These are phyloP conservation scores for Diaporthe helianthi DNA, from an alignment of 2,329 filamentous ascomycete genomes.

Conservation along the genomic window DNA sequence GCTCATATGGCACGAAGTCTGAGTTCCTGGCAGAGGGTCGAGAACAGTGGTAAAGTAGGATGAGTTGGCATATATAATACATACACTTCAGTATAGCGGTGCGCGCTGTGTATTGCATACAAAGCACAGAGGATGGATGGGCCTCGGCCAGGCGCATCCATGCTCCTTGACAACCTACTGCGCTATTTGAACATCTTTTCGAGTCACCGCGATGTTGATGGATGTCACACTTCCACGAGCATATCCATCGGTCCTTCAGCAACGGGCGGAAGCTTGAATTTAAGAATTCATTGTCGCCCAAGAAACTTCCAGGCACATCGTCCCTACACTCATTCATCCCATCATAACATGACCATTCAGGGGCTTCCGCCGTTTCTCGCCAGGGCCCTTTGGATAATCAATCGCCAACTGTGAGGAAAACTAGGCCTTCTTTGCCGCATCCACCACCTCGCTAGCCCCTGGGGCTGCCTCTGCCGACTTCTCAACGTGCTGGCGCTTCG, in stretches of 20 bases:
- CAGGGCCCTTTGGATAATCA: not conserved
- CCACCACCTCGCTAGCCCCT: not conserved
- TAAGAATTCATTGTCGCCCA: not conserved
- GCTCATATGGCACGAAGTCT: not conserved
- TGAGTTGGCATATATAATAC: too few relatives aligned
- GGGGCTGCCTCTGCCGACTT: constrained; percentile 17
- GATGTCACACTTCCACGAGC: not conserved
- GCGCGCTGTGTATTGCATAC: not conserved
- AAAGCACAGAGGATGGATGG: too few relatives aligned
- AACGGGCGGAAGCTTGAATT: not conserved
- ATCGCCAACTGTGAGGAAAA: not conserved
- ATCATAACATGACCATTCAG: not conserved
- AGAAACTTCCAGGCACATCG: not conserved
- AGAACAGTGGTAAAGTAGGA: not conserved
- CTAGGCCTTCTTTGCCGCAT: constrained; percentile 15
- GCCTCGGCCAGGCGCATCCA: not conserved
- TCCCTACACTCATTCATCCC: not conserved
- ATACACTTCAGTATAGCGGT: not conserved
- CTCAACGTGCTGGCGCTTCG: constrained; percentile 33
- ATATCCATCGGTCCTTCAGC: too few relatives aligned
- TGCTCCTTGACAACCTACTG: not conserved
- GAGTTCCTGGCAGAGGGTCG: not conserved
- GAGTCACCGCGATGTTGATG: not conserved
- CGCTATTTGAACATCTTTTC: not conserved
- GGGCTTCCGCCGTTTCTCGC: not conserved